Evolutionary conservation across 345 rosid species (phyloP), one percentile per base, ranked within the genome.

Genomic region (Camelina neglecta): DNA sequence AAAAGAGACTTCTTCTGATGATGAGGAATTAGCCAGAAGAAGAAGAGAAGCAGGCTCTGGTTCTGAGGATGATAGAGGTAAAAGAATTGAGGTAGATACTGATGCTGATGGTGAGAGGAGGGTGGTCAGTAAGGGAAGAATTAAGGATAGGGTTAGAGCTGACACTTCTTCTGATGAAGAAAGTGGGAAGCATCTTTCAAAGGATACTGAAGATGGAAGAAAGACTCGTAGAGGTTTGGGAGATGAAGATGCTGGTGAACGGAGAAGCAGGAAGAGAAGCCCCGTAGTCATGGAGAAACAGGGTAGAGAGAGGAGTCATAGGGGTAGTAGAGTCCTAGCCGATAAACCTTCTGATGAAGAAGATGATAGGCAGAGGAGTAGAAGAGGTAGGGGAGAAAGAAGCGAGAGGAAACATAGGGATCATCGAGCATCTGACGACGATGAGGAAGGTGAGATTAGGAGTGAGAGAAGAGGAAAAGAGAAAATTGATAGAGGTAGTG

Each of bases 311-410:
- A 70, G 76, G 49, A 31, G 51, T 59, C 76, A 65, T 51, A 74
- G 75, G 47, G 54, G 75, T 57, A 41, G 76, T 58, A 63, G 82
- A 35, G 72, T 63, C n/a, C 5, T 47, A 62, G 74, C 71, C 1
- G 78, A 79, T 73, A 69, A 68, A 60, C 72, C 82, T 36, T 74
- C 81, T 62, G 78, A 69, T 42, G 79, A 78, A 8, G 89, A 83
- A 18, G 73, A 50, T 66, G 78, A 65, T 35, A 56, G 75, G 58
- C 42, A 7, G 13, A 54, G 6, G 58, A 38, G 62, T 39, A 71
- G 76, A 44, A 56, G 72, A 39, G 79, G 75, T 60, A 75, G 70
- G 45, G 53, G 72, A 56, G 82, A 57, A 21, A 68, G 78, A 21
- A 68, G 78, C 2, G 76, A 67, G 13, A 80, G 69, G 77, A 72